Percentiles rank a stretch among this genome's conserved stretches.
These are phyloP conservation scores for Kalaharituber pfeilii DNA, from an alignment of 2,329 filamentous ascomycete species.

Conservation along the genomic window DNA sequence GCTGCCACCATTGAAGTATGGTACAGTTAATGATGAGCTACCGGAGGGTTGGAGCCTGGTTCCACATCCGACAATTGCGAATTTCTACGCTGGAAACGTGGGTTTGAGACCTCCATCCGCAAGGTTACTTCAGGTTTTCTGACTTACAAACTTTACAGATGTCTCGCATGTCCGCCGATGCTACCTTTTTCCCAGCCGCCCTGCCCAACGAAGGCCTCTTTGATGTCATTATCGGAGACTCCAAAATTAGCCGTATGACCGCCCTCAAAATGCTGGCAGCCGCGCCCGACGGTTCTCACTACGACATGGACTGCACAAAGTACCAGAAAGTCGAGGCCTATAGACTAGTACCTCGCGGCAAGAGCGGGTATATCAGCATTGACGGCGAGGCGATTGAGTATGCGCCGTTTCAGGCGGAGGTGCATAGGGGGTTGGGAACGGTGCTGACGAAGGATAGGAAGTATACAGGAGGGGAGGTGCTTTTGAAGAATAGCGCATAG, in stretches of 20 bases:
- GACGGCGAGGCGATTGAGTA: slow-evolving; percentile 82
- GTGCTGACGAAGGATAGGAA: slow-evolving; percentile 50
- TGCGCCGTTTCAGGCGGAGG: slow-evolving; percentile 76
- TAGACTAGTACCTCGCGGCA: slow-evolving; percentile 57
- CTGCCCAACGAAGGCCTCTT: slow-evolving; percentile 69
- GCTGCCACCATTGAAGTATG: slow-evolving; percentile 59
- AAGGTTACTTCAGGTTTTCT: not conserved
- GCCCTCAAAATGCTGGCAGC: slow-evolving; percentile 53
- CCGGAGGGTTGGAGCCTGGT: slow-evolving; percentile 60
- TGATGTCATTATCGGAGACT: slow-evolving; percentile 67
- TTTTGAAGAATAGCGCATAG: not conserved
- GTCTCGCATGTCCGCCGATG: slow-evolving; percentile 73
- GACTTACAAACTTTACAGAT: slow-evolving; percentile 38
- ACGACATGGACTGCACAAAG: slow-evolving; percentile 50
- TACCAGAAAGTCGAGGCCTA: slow-evolving; percentile 82
- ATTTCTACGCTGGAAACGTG: slow-evolving; percentile 83
- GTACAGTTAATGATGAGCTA: slow-evolving; percentile 59
- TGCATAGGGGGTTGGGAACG: slow-evolving; percentile 65
- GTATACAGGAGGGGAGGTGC: slow-evolving; percentile 3
- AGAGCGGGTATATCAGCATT: slow-evolving; percentile 63
- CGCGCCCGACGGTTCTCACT: slow-evolving; percentile 57
- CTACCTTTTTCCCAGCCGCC: slow-evolving; percentile 73
- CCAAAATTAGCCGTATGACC: slow-evolving; percentile 49
- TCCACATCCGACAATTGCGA: slow-evolving; percentile 62
- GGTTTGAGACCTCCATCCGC: slow-evolving; percentile 25